Evolutionary conservation across 176 grass and related monocot species (phyloP).

Genomic region (Carex pumila): DNA sequence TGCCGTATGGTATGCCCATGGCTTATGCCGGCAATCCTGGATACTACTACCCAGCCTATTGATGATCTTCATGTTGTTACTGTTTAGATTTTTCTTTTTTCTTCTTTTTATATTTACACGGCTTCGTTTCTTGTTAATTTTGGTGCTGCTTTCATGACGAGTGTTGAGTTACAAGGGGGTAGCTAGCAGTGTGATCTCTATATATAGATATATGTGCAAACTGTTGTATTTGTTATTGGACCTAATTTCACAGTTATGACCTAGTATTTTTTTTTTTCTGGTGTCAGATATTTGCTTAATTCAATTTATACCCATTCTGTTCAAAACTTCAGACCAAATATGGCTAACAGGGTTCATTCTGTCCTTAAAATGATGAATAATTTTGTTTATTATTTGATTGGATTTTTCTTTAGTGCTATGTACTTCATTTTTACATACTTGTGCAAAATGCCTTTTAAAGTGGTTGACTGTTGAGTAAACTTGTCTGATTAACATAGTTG

Average conservation of each 20-base stretch:
- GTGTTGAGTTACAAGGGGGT: neutral
- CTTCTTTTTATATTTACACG: constrained; percentile 12
- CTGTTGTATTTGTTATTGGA: constrained; percentile 24
- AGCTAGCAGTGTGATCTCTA: constrained; percentile 18
- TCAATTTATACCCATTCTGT: neutral
- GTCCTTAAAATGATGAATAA: neutral
- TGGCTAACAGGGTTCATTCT: neutral
- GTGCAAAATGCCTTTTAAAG: neutral
- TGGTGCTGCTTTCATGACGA: neutral
- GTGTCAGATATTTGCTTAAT: neutral
- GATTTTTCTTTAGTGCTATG: neutral
- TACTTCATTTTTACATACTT: neutral
- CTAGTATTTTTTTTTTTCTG: neutral
- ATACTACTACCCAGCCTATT: constrained; percentile 39
- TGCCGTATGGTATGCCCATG: constrained; percentile 44
- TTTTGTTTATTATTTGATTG: neutral
- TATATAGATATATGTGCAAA: constrained; percentile 6
- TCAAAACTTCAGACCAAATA: neutral
- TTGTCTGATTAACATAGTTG: neutral
- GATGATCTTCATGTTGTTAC: constrained; percentile 5
- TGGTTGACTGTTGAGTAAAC: neutral
- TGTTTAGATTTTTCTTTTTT: constrained; percentile 6
- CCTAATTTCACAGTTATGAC: constrained; percentile 21
- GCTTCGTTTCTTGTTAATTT: constrained; percentile 19
- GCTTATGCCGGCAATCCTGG: constrained; percentile 28